These are phyloP conservation scores for Wickerhamomyces kurtzmanii DNA, from an alignment of 805 yeast species.

Conservation along the genomic window DNA sequence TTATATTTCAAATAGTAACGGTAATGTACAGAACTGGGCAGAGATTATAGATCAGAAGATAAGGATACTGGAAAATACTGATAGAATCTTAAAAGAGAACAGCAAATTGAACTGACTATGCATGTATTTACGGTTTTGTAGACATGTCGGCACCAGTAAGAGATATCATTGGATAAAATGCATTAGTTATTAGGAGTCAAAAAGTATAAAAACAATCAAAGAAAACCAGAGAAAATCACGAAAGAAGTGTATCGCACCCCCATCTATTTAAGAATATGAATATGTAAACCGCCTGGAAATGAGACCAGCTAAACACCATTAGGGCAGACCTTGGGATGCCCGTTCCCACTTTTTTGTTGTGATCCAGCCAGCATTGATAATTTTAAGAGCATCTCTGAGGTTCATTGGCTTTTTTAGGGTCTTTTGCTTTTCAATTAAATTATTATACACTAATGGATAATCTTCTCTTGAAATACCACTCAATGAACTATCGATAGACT, in stretches of 20 bases:
- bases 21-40: constrained; percentile 42
- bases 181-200: background rate
- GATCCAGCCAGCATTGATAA: constrained; percentile 81
- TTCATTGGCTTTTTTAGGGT: constrained; percentile 63
- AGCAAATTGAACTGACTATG: constrained; percentile 4
- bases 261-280: too few relatives aligned
- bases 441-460: constrained; percentile 54
- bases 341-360: constrained; percentile 67
- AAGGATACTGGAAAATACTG: constrained; percentile 56
- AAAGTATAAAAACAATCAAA: too few relatives aligned
- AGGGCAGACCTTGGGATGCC: constrained; percentile 27
- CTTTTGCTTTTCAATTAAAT: constrained; percentile 61
- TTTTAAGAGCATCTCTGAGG: constrained; percentile 58
- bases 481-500: constrained; percentile 12
- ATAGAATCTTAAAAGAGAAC: constrained; percentile 24
- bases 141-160: background rate
- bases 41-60: constrained; percentile 67
- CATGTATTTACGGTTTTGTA: too few relatives aligned
- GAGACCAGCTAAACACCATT: too few relatives aligned
- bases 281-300: too few relatives aligned
- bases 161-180: background rate
- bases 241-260: too few relatives aligned
- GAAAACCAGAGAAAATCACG: too few relatives aligned
- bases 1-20: too few relatives aligned
- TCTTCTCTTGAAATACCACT: constrained; percentile 33